Base-by-base conservation (phyloP, 2,329 filamentous ascomycete species). In the Arthroderma sp. region DNA sequence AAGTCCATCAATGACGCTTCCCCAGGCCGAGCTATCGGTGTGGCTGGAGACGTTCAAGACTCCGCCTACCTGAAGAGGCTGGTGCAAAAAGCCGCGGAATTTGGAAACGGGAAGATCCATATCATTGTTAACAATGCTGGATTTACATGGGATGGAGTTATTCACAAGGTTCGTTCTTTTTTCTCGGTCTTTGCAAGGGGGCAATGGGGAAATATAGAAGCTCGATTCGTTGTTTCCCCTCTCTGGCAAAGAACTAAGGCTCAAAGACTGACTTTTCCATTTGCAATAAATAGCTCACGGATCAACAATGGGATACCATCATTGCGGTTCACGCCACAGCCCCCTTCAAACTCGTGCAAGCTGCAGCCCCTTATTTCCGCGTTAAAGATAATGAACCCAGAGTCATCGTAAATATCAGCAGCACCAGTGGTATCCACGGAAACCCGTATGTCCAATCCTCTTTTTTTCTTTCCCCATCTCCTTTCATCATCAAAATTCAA, bases 221-320 rank as follows among this genome's bases (percentile, higher is more conserved):
- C 15, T 22, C 3, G 15, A 22, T 22, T 22, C 15, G 15, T 22
- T 22, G 15, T 22, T 22, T 22, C 3, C 15, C 15, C 15, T 22
- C 3, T 22, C 15, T 22, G 15, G 15, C 15, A 22, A 22, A 22
- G 15, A 22, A 22, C 15, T 22, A 11, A 28, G 27, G 9, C 6
- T 34, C 6, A 34, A n/a, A 34, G 6, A 43, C 8, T 28, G 40
- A 43, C 6, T 43, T 15, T 15, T 32, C 29, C 9, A 37, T 29
- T 36, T 6, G 28, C 8, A 28, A 39, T 34, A 38, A 30, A 41
- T 40, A 75, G 73, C 89, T 86, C 72, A 83, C 80, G 10, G 85
- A 93, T 70, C 85, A 85, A 68, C 86, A 93, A 72, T 93, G 85
- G 85, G 82, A 91, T 50, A 87, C 82, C 42, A 94, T 94, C 61